Conservation (phyloP, 192 early-diverging fungal genomes). For the Funneliformis geosporum region DNA sequence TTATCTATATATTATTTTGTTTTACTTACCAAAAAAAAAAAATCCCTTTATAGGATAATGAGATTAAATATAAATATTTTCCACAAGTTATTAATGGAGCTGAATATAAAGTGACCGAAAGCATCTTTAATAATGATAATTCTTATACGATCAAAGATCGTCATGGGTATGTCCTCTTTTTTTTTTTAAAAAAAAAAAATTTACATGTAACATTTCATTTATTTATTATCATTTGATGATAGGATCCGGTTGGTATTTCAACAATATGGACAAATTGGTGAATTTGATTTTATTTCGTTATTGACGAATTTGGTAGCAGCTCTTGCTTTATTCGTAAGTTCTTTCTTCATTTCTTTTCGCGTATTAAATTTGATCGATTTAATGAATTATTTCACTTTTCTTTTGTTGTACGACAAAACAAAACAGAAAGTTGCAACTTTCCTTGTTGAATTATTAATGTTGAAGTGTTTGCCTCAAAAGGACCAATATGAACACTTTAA, state of each 20-base stretch:
- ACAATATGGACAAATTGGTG: constrained; percentile 42
- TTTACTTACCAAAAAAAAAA: not conserved
- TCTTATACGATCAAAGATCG: constrained; percentile 38
- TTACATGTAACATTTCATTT: not conserved
- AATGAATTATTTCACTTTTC: not conserved
- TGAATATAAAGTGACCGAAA: constrained; percentile 46
- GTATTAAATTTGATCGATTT: not conserved
- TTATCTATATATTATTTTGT: not conserved
- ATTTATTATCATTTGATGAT: not conserved
- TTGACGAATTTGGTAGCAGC: constrained; percentile 44
- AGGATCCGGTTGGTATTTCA: constrained; percentile 46
- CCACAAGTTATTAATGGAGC: constrained; percentile 44
- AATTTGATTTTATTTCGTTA: constrained; percentile 41
- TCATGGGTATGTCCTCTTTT: constrained; percentile 38
- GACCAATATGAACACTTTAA: not conserved
- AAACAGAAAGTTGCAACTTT: not conserved
- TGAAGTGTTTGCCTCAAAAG: not conserved
- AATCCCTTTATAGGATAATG: constrained; percentile 26
- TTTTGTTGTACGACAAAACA: not conserved
- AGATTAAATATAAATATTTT: constrained; percentile 43
- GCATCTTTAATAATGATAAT: constrained; percentile 35
- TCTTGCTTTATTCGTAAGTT: constrained; percentile 40
- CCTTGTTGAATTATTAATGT: not conserved
- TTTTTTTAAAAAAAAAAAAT: not conserved
- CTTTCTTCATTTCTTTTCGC: not conserved